Conservation (phyloP, 2,329 filamentous ascomycete genomes). For the Aspergillus candidus region DNA sequence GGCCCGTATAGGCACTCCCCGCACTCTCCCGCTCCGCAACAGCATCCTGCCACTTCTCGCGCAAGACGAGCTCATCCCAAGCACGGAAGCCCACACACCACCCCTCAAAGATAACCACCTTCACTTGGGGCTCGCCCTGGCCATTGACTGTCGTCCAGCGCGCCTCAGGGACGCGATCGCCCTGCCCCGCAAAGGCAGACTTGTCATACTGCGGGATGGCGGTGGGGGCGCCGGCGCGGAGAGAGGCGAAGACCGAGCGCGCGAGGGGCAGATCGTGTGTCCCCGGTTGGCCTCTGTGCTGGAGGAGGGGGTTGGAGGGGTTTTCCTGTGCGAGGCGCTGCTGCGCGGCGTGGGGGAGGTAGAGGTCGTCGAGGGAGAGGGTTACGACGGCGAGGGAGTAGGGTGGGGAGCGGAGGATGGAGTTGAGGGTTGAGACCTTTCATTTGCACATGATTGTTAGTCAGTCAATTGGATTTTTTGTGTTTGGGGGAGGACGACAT, state of each 20-base stretch:
- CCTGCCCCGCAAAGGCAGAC: slow-evolving; percentile 65
- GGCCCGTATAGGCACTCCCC: slow-evolving; percentile 46
- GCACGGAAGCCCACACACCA: slow-evolving; percentile 84
- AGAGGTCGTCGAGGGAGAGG: slow-evolving; percentile 84
- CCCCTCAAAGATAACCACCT: slow-evolving; percentile 76
- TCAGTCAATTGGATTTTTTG: slow-evolving; percentile 1
- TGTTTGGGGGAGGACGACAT: slow-evolving; percentile 20
- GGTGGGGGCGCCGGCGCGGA: slow-evolving; percentile 47
- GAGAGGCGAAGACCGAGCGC: slow-evolving; percentile 55
- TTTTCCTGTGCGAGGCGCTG: slow-evolving; percentile 57
- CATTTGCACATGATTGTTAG: neutral
- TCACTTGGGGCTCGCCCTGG: slow-evolving; percentile 33
- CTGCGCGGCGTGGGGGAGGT: slow-evolving; percentile 68
- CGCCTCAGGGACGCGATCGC: slow-evolving; percentile 61
- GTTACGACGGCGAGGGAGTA: slow-evolving; percentile 61
- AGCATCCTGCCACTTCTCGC: slow-evolving; percentile 49
- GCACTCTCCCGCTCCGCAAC: slow-evolving; percentile 34
- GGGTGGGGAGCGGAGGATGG: slow-evolving; percentile 52
- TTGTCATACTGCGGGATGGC: slow-evolving; percentile 78
- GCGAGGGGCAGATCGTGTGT: slow-evolving; percentile 71
- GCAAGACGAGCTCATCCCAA: slow-evolving; percentile 50
- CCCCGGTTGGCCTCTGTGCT: slow-evolving; percentile 76
- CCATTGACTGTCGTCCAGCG: slow-evolving; percentile 54
- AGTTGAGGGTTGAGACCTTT: slow-evolving; percentile 57
- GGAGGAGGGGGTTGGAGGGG: slow-evolving; percentile 67